Evolutionary conservation across 306 rosid genomes (phyloP).

Genomic region (Lagenaria siceraria): DNA sequence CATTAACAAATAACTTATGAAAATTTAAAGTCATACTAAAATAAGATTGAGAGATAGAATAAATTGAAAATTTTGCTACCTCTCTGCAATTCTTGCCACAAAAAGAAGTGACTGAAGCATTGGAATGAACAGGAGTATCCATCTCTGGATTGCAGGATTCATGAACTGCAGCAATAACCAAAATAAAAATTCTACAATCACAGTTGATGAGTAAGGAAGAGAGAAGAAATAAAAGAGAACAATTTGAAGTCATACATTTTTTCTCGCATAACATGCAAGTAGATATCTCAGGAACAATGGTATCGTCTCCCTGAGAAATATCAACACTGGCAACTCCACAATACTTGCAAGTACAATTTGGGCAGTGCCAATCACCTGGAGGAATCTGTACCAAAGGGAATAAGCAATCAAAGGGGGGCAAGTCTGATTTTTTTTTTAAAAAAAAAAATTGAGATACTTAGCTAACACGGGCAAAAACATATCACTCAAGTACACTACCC

Average conservation of each 20-base stretch:
- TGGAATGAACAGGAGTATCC: constrained; percentile 26
- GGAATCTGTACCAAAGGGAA: constrained; percentile 46
- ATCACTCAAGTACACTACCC: background rate
- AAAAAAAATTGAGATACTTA: background rate
- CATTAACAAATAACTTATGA: background rate
- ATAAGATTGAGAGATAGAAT: background rate
- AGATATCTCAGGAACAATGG: constrained; percentile 19
- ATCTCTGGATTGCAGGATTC: constrained; percentile 39
- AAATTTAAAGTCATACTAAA: background rate
- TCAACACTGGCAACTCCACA: constrained; percentile 50
- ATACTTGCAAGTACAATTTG: constrained; percentile 80
- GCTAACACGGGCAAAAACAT: background rate
- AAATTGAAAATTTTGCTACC: constrained; percentile 30
- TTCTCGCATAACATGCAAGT: constrained; percentile 73
- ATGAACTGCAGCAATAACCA: constrained; percentile 44
- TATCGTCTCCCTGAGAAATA: constrained; percentile 25
- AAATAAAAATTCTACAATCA: constrained; percentile 12
- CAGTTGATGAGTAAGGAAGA: background rate
- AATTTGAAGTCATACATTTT: constrained; percentile 55
- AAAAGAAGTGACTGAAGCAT: constrained; percentile 23
- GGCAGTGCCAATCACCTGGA: constrained; percentile 91
- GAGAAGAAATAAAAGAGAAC: constrained; percentile 10
- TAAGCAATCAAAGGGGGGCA: background rate
- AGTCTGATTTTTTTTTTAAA: no score
- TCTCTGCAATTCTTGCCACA: constrained; percentile 86